Conservation (phyloP, 306 rosid species). For the Vigna hirtella region DNA sequence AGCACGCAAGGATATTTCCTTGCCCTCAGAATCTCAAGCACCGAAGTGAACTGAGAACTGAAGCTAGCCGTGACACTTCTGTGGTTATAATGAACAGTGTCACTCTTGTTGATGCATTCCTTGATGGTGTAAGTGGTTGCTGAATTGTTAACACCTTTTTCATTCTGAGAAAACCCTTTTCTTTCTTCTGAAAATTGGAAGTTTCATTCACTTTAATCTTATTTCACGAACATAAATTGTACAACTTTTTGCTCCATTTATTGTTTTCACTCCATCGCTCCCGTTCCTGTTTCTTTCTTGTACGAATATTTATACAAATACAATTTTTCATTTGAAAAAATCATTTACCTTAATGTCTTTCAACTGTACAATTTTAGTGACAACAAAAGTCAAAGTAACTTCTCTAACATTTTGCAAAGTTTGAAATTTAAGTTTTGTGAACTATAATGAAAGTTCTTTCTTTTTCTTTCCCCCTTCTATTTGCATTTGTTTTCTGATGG, state of each 20-base stretch:
- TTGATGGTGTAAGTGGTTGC: slow-evolving; percentile 72
- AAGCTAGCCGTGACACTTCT: slow-evolving; percentile 76
- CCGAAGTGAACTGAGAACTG: slow-evolving; percentile 63
- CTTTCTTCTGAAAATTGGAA: neutral
- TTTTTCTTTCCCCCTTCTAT: neutral
- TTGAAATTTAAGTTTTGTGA: neutral
- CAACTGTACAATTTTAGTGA: neutral
- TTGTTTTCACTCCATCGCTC: neutral
- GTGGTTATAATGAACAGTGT: slow-evolving; percentile 96
- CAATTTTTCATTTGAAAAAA: neutral
- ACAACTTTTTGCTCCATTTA: neutral
- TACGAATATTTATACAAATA: neutral
- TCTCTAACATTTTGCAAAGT: neutral
- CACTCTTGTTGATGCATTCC: slow-evolving; percentile 90
- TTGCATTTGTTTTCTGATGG: slow-evolving; percentile 12
- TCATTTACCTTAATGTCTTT: neutral
- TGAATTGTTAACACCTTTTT: neutral
- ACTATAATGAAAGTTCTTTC: neutral
- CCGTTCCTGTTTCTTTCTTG: neutral
- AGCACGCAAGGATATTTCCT: slow-evolving; percentile 67
- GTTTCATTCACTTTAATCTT: neutral
- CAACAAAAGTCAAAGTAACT: neutral
- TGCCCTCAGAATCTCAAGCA: slow-evolving; percentile 70
- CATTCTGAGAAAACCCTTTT: neutral
- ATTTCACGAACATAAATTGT: neutral